Conservation (phyloP, 495 filamentous ascomycete genomes). For the Rhizodiscina lignyota region DNA sequence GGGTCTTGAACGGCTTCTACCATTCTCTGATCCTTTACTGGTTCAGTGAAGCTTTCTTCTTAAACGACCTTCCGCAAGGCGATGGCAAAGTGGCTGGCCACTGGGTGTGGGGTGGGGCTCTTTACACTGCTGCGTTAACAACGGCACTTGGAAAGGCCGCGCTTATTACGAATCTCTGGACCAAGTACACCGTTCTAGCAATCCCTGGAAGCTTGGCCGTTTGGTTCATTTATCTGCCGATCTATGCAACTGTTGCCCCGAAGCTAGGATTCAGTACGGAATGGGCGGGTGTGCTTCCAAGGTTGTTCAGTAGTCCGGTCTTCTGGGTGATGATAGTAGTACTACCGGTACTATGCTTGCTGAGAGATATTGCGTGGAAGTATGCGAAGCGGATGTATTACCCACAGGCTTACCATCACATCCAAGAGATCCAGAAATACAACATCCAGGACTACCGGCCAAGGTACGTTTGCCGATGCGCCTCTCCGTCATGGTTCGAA, state of each 20-base stretch:
- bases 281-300: slow-evolving; percentile 67
- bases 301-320: slow-evolving; percentile 61
- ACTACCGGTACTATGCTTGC: slow-evolving; percentile 68
- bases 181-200: slow-evolving; percentile 90
- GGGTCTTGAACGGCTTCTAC: slow-evolving; percentile 89
- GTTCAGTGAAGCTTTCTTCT: slow-evolving; percentile 63
- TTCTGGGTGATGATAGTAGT: slow-evolving; percentile 83
- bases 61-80: slow-evolving; percentile 51
- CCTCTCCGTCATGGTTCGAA: not conserved
- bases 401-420: slow-evolving; percentile 92
- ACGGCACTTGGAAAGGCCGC: slow-evolving; percentile 94
- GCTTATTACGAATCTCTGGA: slow-evolving; percentile 94
- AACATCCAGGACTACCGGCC: slow-evolving; percentile 98
- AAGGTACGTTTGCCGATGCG: slow-evolving; percentile 32
- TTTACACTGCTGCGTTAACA: slow-evolving; percentile 80
- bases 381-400: slow-evolving; percentile 88
- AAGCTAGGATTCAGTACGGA: slow-evolving; percentile 69
- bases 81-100: slow-evolving; percentile 75
- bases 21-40: slow-evolving; percentile 89
- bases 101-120: slow-evolving; percentile 90
- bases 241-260: slow-evolving; percentile 82
- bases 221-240: slow-evolving; percentile 79
- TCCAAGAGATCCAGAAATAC: slow-evolving; percentile 99
- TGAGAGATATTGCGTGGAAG: slow-evolving; percentile 71
- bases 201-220: slow-evolving; percentile 88